Evolutionary conservation across 805 yeast species (phyloP), one percentile per base, ranked within the genome.

Genomic region (Scheffersomyces ergatensis): DNA sequence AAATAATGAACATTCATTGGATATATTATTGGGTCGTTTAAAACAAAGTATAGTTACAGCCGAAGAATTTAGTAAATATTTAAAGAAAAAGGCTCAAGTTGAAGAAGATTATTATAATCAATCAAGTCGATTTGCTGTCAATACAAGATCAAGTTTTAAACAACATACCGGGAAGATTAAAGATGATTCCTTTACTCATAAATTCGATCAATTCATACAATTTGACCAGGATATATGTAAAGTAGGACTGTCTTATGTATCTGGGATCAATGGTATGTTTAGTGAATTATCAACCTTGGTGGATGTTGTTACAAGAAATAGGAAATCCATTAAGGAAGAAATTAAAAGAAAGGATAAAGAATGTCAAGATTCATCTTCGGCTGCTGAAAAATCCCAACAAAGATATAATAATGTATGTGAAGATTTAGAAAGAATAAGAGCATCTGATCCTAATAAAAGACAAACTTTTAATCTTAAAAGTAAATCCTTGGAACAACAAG

Each of bases 321-420:
- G 99, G 50, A 93, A 90, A 59, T 51, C 73, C 25, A 67, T 82
- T 39, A 93, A 93, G 60, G 98, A 93, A 36, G 86, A 85, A 42
- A 88, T 89, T 33, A 75, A 79, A 53, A 73, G 86, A 36, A 78
- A 83, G 50, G 99, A 93, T 57, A 89, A 85, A 55, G 95, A 85
- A 44, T 90, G 89, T 26, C 55, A 72, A 11, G 98, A 93, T 42
- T 81, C 96, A 5, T 90, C 89, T 37, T 69, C 72, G 41, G 77
- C 78, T 33, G 97, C 96, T 1, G 96, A 88, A 49, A 92, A 92
- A 76, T 95, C 97, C 13, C 87, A 85, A 60, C 67, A 58, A 37
- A 67, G 63, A 58, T 92, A 93, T 59, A 79, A 78, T 55, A 81
- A 86, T 39, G 65, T 89, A 19, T 89, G 97, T 54, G 85, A 82